Base-by-base conservation (phyloP, 2,329 filamentous ascomycete genomes). In the Meredithiella fracta region DNA sequence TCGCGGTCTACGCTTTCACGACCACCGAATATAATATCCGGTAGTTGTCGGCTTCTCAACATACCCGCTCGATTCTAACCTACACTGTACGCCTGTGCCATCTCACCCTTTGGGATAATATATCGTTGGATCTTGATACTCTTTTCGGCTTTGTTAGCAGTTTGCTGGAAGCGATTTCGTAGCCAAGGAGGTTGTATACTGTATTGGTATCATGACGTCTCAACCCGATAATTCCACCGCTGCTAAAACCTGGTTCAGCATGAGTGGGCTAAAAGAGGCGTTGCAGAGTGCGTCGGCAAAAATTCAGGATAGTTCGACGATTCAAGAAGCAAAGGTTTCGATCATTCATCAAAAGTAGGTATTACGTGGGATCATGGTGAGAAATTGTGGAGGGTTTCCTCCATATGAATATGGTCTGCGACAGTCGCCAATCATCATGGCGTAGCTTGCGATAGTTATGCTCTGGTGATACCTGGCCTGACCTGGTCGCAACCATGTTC, bases 271-370 rank as follows among this genome's bases (percentile, higher is more conserved):
- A 7, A 58, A 53, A 26, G 53, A 29, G 4, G 53, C n/a, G 11
- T 53, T 58, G 17, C 53, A 55, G 49, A 50, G 38, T 22, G 57
- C 53, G 17, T 44, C 57, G 3, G 11, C 47, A 7, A 59, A 59
- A 44, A 14, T 59, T 3, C 54, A 59, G 20, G 57, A 58, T 25
- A 51, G 34, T 3, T 55, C 53, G 29, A 7, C 53, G 2, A 47
- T 58, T 25, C 57, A 58, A 54, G 57, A 58, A 9, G 57, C 54
- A 60, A 83, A 82, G 64, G 67, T 80, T 55, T 68, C 69, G 42
- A 64, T 83, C 34, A 73, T 72, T 54, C 74, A 83, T 63, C 75
- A 78, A 63, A 83, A 82, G 78, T 80, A 63, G 40, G 65, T 59
- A 31, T 61, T 34, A 42, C 22, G 14, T 37, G 17, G 6, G 44